Evolutionary conservation across 2,329 filamentous ascomycete species (phyloP).

Genomic region (Sporothrix dimorphospora): DNA sequence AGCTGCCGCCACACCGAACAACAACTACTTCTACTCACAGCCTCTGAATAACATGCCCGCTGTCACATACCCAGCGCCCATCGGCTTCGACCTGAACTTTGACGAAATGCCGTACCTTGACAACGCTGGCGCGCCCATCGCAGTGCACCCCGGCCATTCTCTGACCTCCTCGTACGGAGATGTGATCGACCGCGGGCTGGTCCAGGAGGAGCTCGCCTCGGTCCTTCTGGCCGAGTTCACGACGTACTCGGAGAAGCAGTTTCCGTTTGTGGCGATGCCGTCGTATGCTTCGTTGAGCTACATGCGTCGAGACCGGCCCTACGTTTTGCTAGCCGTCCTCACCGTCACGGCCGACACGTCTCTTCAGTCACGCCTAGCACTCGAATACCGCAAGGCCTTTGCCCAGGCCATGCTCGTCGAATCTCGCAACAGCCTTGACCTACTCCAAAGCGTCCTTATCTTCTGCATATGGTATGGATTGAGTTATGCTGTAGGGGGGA

Average conservation of each 20-base stretch:
- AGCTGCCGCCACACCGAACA: background rate
- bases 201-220: constrained; percentile 30
- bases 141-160: background rate
- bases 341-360: constrained; percentile 24
- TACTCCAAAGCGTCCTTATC: constrained; percentile 35
- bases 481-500: too few species aligned
- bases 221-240: constrained; percentile 27
- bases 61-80: constrained; percentile 8
- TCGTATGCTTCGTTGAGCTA: constrained; percentile 28
- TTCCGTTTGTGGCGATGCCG: constrained; percentile 34
- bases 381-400: constrained; percentile 34
- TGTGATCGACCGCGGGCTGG: constrained; percentile 31
- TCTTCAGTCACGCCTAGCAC: constrained; percentile 32
- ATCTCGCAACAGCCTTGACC: constrained; percentile 32
- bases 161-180: constrained; percentile 22
- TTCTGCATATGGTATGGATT: constrained; percentile 34
- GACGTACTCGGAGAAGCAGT: constrained; percentile 20
- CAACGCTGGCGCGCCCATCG: background rate
- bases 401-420: constrained; percentile 35
- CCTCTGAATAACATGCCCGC: background rate
- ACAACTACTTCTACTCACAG: background rate
- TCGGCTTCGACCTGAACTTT: constrained; percentile 13
- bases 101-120: constrained; percentile 9
- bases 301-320: constrained; percentile 34
- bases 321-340: constrained; percentile 34